A percentile compares a stretch with the other conserved stretches of the same genome.
Conservation (phyloP, 768 basidiomycete genomes). For the Naganishia kalamii region DNA sequence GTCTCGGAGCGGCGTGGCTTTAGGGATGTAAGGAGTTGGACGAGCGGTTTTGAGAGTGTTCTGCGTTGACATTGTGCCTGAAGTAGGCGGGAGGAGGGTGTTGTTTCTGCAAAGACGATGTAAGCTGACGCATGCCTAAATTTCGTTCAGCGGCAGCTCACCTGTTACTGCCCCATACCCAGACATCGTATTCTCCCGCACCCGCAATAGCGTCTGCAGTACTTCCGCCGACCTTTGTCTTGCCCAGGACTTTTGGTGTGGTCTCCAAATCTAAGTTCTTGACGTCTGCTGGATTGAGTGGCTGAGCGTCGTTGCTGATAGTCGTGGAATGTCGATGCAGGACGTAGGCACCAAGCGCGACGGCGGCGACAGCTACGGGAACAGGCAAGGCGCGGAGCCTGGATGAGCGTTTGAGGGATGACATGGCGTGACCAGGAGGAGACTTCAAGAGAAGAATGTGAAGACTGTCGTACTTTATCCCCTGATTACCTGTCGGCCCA, state of each 20-base stretch:
- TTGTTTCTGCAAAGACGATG: background rate
- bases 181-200: conserved; percentile 30
- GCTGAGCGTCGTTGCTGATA: conserved; percentile 6
- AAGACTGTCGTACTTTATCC: too few species aligned
- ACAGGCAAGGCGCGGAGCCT: background rate
- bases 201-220: conserved; percentile 1
- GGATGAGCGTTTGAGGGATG: background rate
- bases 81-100: conserved; percentile 29
- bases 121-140: too few species aligned
- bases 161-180: conserved; percentile 43
- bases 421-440: background rate
- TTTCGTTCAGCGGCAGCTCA: conserved; percentile 12
- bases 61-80: conserved; percentile 16
- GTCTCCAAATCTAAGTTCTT: background rate
- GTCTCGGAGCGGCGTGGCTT: conserved; percentile 40
- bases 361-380: background rate
- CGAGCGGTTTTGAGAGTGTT: conserved; percentile 32
- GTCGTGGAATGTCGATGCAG: background rate
- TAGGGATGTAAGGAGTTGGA: conserved; percentile 32
- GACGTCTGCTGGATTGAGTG: background rate
- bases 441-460: background rate
- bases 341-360: background rate
- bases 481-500: too few species aligned
- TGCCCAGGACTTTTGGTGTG: background rate
- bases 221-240: background rate